Conservation (phyloP, 2,329 filamentous ascomycete genomes). For the Venturia aucupariae region DNA sequence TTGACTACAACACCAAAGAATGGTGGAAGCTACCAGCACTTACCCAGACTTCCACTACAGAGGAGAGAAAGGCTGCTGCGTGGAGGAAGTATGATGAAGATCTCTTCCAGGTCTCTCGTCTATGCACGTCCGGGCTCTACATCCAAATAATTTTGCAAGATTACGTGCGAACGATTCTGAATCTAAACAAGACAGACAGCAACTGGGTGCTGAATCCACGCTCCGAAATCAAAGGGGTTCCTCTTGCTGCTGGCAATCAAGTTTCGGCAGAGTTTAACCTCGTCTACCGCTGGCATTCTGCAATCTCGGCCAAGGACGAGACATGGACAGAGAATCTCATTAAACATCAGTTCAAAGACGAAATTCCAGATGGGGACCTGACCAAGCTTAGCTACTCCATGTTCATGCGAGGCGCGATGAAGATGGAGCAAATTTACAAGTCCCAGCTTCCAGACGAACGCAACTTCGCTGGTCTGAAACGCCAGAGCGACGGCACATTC, state of each 20-base stretch:
- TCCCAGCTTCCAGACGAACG: slow-evolving; percentile 55
- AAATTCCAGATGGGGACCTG: slow-evolving; percentile 29
- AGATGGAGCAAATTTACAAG: slow-evolving; percentile 44
- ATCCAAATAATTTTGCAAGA: slow-evolving; percentile 45
- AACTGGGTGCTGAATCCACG: slow-evolving; percentile 77
- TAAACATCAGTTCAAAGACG: slow-evolving; percentile 31
- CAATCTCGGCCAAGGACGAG: slow-evolving; percentile 66
- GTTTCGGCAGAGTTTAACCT: slow-evolving; percentile 86
- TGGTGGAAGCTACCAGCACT: slow-evolving; percentile 18
- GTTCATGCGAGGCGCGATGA: slow-evolving; percentile 39
- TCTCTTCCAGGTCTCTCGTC: slow-evolving; percentile 42
- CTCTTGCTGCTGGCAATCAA: slow-evolving; percentile 68
- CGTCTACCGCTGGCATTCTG: slow-evolving; percentile 80
- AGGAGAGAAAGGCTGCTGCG: slow-evolving; percentile 11
- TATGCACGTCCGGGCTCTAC: slow-evolving; percentile 45
- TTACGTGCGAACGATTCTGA: slow-evolving; percentile 45
- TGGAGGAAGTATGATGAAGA: slow-evolving; percentile 36
- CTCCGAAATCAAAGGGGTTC: slow-evolving; percentile 54
- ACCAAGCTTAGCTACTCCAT: background rate
- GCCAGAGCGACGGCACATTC: slow-evolving; percentile 59
- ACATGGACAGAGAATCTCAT: slow-evolving; percentile 60
- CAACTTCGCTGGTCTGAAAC: slow-evolving; percentile 56
- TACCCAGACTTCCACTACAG: background rate
- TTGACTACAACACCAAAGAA: slow-evolving; percentile 8
- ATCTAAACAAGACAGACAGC: slow-evolving; percentile 59